phyloP scores from a whole-genome alignment of 495 filamentous ascomycete species.

The Rusavskia elegans region DNA sequence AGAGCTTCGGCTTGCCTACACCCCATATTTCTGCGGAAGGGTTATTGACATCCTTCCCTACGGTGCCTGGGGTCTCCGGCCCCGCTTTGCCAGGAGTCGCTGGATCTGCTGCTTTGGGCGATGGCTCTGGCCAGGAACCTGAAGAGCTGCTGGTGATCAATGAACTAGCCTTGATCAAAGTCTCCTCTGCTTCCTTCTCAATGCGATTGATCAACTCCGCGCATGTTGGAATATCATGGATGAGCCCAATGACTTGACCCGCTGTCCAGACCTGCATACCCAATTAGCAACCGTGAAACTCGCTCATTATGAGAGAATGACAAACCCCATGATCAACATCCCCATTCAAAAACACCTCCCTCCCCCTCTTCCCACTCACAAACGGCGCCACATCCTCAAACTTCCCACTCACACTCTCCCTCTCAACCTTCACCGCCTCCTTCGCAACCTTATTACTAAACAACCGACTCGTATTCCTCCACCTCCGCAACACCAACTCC shows the following conservation, averaged over 20 bases:
- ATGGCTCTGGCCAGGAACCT: conserved; percentile 1
- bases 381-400: conserved; percentile 82
- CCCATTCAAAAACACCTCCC: conserved; percentile 82
- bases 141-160: conserved; percentile 18
- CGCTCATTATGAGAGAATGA: conserved; percentile 8
- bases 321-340: conserved; percentile 81
- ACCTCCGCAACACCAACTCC: conserved; percentile 70
- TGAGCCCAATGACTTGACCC: conserved; percentile 54
- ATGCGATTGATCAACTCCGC: conserved; percentile 39
- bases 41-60: conserved; percentile 13
- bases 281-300: conserved; percentile 4
- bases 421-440: conserved; percentile 68
- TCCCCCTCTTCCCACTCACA: conserved; percentile 82
- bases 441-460: conserved; percentile 79
- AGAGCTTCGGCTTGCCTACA: conserved; percentile 25
- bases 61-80: background rate
- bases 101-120: background rate
- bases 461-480: conserved; percentile 82
- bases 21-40: conserved; percentile 21
- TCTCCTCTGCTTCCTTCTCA: conserved; percentile 46
- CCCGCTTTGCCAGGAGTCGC: background rate
- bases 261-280: conserved; percentile 48
- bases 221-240: conserved; percentile 55
- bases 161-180: conserved; percentile 22
- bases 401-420: conserved; percentile 70